Conservation (phyloP, 345 rosid species). For the Dimocarpus longan region DNA sequence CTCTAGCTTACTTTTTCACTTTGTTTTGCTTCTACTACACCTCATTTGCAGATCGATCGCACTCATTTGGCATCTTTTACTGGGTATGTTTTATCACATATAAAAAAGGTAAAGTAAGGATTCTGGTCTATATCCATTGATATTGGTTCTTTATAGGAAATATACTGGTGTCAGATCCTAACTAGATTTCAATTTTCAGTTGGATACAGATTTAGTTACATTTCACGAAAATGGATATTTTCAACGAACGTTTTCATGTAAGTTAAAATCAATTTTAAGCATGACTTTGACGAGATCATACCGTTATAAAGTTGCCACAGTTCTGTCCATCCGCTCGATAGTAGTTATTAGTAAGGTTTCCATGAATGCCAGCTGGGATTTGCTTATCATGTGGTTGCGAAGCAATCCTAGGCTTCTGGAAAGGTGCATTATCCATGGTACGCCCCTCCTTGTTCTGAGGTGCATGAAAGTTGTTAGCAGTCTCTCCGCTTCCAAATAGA, state of each 20-base stretch:
- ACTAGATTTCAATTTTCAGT: not conserved
- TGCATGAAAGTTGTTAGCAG: slow-evolving; percentile 36
- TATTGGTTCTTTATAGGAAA: not conserved
- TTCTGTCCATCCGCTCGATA: slow-evolving; percentile 74
- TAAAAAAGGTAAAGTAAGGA: not conserved
- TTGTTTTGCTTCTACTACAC: not conserved
- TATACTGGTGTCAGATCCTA: not conserved
- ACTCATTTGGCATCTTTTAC: not conserved
- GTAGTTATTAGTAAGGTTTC: slow-evolving; percentile 64
- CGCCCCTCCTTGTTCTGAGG: slow-evolving; percentile 29
- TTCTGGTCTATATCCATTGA: not conserved
- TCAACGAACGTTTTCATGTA: not conserved
- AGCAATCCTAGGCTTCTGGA: slow-evolving; percentile 27
- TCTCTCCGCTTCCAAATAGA: slow-evolving; percentile 68
- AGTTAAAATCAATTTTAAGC: not conserved
- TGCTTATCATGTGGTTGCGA: slow-evolving; percentile 47
- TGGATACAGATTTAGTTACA: not conserved
- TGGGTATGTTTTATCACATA: not conserved
- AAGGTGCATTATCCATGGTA: slow-evolving; percentile 20
- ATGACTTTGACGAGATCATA: slow-evolving; percentile 22
- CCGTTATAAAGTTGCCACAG: slow-evolving; percentile 81
- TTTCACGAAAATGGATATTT: not conserved
- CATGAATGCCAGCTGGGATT: slow-evolving; percentile 72
- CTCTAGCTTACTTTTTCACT: not conserved
- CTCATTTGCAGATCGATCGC: not conserved